Conservation (phyloP, 2,329 filamentous ascomycete genomes). For the Fusarium gaditjirri region DNA sequence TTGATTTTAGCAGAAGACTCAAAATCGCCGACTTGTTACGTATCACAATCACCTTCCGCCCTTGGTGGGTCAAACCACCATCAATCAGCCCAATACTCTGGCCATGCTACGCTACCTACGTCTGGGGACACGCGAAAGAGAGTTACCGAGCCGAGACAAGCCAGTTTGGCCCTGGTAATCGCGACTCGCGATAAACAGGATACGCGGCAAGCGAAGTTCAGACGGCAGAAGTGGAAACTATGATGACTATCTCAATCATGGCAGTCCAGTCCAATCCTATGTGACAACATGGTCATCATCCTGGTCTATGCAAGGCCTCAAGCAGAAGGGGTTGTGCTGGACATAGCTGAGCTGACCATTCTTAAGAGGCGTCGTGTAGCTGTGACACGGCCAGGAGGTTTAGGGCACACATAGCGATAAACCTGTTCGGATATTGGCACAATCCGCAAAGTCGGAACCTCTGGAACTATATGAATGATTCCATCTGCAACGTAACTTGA, state of each 20-base stretch:
- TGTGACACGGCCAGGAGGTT: conserved; percentile 31
- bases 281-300: conserved; percentile 1
- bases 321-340: not conserved
- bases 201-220: conserved; percentile 6
- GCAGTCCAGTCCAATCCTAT: not conserved
- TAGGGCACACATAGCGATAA: not conserved
- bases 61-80: not conserved
- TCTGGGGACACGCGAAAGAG: conserved; percentile 23
- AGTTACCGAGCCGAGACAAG: conserved; percentile 26
- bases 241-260: conserved; percentile 11
- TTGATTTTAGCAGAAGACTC: conserved; percentile 16
- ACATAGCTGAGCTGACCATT: conserved; percentile 6
- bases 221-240: conserved; percentile 19
- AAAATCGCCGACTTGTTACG: conserved; percentile 20
- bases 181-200: not conserved
- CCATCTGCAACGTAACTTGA: not conserved
- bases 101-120: not conserved
- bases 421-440: conserved; percentile 19
- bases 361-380: conserved; percentile 19
- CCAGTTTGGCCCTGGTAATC: conserved; percentile 1
- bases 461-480: not conserved
- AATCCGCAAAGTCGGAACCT: conserved; percentile 33
- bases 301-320: not conserved
- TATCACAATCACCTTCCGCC: conserved; percentile 9
- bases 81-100: not conserved